Conservation (phyloP, 148 eudicot genomes). For the Spergularia marina region DNA sequence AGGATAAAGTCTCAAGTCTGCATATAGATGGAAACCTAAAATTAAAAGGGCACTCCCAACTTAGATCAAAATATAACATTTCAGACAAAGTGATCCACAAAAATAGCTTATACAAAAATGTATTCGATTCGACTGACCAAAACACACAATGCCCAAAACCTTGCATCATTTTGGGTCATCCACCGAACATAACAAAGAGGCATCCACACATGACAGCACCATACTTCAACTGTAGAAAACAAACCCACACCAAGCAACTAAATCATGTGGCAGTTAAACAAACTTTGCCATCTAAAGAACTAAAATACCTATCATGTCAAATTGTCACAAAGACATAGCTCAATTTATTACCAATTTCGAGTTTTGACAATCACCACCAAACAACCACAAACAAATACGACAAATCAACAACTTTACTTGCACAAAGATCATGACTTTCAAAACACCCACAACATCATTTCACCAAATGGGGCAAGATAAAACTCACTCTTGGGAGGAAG, state of each 20-base stretch:
- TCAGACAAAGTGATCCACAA: neutral
- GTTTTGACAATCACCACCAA: constrained; percentile 16
- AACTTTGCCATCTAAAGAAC: neutral
- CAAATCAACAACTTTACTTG: neutral
- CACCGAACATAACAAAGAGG: constrained; percentile 10
- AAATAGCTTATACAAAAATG: constrained; percentile 1
- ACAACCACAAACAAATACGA: constrained; percentile 13
- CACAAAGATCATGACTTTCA: constrained; percentile 2
- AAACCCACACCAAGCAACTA: neutral
- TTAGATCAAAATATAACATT: neutral
- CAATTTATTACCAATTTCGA: constrained; percentile 16
- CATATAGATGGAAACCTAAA: constrained; percentile 1
- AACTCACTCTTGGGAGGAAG: constrained; percentile 92
- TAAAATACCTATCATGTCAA: neutral
- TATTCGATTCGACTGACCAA: neutral
- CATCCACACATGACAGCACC: neutral
- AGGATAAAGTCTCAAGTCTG: neutral
- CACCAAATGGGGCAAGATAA: neutral
- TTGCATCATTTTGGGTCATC: neutral
- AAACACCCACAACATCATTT: constrained; percentile 9
- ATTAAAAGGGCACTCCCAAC: neutral
- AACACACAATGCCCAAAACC: constrained; percentile 1
- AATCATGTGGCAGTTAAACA: constrained; percentile 7
- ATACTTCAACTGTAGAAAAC: neutral
- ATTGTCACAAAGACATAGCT: constrained; percentile 1